Evolutionary conservation across 2,329 filamentous ascomycete species (phyloP).

Genomic region (Nemania bipapillata): DNA sequence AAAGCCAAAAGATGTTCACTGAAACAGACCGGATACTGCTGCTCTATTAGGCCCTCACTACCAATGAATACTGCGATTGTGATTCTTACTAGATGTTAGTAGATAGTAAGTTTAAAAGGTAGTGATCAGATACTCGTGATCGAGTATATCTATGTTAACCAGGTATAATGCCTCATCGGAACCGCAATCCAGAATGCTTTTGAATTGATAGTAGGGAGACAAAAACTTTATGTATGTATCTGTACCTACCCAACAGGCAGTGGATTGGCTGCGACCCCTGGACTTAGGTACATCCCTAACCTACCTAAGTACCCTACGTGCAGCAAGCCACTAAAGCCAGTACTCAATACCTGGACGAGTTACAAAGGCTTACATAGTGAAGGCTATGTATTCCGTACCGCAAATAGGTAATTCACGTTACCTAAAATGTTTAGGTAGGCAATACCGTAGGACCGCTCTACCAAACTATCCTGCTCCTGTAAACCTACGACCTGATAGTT

Average conservation of each 20-base stretch:
- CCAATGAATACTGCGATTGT: no score
- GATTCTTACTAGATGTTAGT: background rate
- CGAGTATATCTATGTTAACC: background rate
- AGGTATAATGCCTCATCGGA: background rate
- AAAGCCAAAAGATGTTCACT: background rate
- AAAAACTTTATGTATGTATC: no score
- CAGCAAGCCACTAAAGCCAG: no score
- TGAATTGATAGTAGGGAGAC: background rate
- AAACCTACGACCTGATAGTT: background rate
- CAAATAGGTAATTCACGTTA: no score
- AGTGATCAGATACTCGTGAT: background rate
- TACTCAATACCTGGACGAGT: no score
- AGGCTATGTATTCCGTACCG: no score
- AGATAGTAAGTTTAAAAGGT: background rate
- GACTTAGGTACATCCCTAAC: no score
- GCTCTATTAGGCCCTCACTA: background rate
- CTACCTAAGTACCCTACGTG: no score
- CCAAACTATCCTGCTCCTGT: constrained; percentile 8
- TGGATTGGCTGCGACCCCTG: no score
- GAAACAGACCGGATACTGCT: background rate
- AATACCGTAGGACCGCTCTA: constrained; percentile 6
- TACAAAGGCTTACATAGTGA: no score
- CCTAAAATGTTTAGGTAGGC: background rate
- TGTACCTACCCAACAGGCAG: no score
- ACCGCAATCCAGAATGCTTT: background rate